These are phyloP conservation scores for Heliamphora exappendiculata DNA, from an alignment of 148 eudicot species.

Conservation along the genomic window DNA sequence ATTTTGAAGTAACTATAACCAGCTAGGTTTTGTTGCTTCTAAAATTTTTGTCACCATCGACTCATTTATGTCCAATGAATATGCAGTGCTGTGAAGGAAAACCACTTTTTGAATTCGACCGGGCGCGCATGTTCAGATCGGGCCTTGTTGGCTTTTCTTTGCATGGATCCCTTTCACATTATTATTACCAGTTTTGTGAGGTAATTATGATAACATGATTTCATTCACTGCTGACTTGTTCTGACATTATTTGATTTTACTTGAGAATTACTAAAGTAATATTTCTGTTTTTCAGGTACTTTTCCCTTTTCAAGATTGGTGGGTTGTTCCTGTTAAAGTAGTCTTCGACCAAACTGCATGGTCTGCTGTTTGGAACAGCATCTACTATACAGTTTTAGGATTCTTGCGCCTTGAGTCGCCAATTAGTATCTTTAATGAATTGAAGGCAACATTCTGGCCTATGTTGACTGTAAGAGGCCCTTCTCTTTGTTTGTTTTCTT, in stretches of 20 bases:
- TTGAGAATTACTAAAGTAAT: constrained; percentile 1
- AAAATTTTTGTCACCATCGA: not conserved
- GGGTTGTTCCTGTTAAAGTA: constrained; percentile 90
- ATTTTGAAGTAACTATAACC: not conserved
- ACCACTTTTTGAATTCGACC: constrained; percentile 85
- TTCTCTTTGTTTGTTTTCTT: not conserved
- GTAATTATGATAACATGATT: constrained; percentile 24
- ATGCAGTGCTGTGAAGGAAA: constrained; percentile 91
- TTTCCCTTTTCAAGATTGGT: constrained; percentile 84
- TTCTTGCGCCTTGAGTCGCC: constrained; percentile 83
- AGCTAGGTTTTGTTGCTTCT: not conserved
- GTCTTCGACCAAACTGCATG: constrained; percentile 88
- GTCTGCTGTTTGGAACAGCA: constrained; percentile 93
- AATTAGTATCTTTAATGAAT: constrained; percentile 47
- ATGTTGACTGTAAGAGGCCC: constrained; percentile 78
- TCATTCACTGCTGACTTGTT: not conserved
- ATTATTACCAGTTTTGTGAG: constrained; percentile 92
- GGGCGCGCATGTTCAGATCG: constrained; percentile 84
- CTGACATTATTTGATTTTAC: not conserved
- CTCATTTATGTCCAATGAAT: constrained; percentile 3
- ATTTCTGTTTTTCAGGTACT: constrained; percentile 45
- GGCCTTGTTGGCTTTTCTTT: constrained; percentile 85
- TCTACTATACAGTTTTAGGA: constrained; percentile 67
- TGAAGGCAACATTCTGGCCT: constrained; percentile 76
- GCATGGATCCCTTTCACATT: constrained; percentile 96